These are phyloP conservation scores for Lipomyces yamanashiensis DNA, from an alignment of 805 yeast species.

Conservation along the genomic window DNA sequence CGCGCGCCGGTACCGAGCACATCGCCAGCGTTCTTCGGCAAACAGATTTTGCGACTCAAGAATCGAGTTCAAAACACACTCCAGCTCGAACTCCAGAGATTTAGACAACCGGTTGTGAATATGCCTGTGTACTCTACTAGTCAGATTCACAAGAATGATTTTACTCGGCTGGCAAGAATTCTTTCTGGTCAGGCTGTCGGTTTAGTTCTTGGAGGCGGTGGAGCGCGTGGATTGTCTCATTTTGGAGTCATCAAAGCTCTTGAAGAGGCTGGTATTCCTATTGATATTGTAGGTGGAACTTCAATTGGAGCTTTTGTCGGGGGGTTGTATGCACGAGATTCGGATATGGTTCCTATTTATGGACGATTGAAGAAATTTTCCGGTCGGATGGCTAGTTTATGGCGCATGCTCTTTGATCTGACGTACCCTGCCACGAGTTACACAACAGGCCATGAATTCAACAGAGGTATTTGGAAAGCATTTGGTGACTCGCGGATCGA, in stretches of 20 bases:
- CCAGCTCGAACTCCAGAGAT: conserved; percentile 44
- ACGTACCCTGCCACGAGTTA: conserved; percentile 94
- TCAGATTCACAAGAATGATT: conserved; percentile 79
- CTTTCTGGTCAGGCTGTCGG: conserved; percentile 94
- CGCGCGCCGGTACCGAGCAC: conserved; percentile 26
- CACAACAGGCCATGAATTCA: conserved; percentile 96
- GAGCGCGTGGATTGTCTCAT: conserved; percentile 93
- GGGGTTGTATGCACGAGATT: conserved; percentile 90
- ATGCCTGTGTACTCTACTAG: conserved; percentile 44
- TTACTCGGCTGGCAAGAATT: conserved; percentile 84
- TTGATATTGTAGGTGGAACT: conserved; percentile 94
- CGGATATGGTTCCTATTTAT: conserved; percentile 86
- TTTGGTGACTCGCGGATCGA: conserved; percentile 92
- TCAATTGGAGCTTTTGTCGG: conserved; percentile 96
- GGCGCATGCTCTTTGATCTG: conserved; percentile 83
- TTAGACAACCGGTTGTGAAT: conserved; percentile 10
- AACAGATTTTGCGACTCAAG: conserved; percentile 39
- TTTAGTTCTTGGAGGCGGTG: conserved; percentile 95
- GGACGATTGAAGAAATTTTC: conserved; percentile 89
- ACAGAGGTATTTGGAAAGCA: conserved; percentile 95
- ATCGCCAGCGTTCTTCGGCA: conserved; percentile 23
- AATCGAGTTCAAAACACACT: conserved; percentile 42
- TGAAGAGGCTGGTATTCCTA: conserved; percentile 90
- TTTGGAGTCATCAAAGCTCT: conserved; percentile 88
- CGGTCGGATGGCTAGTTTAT: conserved; percentile 75